Conservation (phyloP, 2,329 filamentous ascomycete genomes). For the Clarireedia sp. region DNA sequence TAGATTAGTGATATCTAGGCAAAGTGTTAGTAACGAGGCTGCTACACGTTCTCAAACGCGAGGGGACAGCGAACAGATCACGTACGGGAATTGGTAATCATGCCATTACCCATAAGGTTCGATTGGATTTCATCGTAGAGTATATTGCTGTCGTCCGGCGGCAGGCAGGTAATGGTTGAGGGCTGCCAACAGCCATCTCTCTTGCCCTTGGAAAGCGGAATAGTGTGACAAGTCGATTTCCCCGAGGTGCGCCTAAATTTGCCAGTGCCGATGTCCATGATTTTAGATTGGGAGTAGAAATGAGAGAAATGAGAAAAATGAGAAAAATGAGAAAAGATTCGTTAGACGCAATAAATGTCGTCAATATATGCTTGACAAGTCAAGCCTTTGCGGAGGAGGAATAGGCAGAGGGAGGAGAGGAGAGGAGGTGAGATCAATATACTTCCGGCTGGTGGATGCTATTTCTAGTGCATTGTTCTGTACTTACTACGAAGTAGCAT, state of each 20-base stretch:
- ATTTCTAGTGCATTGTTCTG: no score
- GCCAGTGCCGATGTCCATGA: not conserved
- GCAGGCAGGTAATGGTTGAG: slow-evolving; percentile 1
- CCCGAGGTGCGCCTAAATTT: slow-evolving; percentile 1
- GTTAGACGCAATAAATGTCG: not conserved
- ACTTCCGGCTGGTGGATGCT: not conserved
- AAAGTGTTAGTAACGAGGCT: no score
- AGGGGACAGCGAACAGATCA: not conserved
- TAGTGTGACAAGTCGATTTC: slow-evolving; percentile 1
- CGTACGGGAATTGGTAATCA: not conserved
- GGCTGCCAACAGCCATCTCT: slow-evolving; percentile 7
- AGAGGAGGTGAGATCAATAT: slow-evolving; percentile 1
- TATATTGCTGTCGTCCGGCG: not conserved
- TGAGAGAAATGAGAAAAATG: not conserved
- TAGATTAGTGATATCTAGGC: not conserved
- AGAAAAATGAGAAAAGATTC: not conserved
- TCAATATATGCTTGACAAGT: not conserved
- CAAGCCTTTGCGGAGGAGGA: not conserved
- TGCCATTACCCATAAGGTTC: not conserved
- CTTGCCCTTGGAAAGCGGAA: slow-evolving; percentile 2
- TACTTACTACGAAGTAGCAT: no score
- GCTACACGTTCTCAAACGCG: no score
- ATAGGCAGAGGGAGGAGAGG: not conserved
- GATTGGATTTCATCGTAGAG: slow-evolving; percentile 4
- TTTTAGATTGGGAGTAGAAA: not conserved